Conservation (phyloP, 108 stramenopile genomes). For the Parietichytrium sp. region DNA sequence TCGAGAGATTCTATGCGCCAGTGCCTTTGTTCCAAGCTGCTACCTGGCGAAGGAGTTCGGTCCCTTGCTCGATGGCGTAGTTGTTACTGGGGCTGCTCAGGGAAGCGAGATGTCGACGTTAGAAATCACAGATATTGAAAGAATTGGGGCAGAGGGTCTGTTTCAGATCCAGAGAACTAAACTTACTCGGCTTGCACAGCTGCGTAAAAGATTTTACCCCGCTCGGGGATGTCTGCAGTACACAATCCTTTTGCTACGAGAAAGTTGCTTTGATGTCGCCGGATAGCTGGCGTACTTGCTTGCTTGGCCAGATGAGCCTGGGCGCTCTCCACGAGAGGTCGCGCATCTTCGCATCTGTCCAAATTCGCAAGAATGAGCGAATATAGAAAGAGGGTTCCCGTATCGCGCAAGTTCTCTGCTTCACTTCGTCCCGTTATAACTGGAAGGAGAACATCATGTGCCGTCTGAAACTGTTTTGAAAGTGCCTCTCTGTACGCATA, state of each 20-base stretch:
- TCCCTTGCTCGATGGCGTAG: slow-evolving; percentile 20
- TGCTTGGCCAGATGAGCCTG: not conserved
- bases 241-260: not conserved
- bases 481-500: not conserved
- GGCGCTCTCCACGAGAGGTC: not conserved
- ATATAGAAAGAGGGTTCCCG: not conserved
- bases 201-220: slow-evolving; percentile 2
- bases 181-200: slow-evolving; percentile 8
- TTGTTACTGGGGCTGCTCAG: not conserved
- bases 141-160: no score
- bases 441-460: no score
- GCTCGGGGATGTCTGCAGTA: not conserved
- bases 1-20: no score
- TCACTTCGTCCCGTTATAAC: no score
- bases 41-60: not conserved
- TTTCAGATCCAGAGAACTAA: no score
- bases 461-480: no score
- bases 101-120: no score
- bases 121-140: no score
- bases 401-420: no score
- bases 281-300: not conserved
- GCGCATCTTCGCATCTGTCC: not conserved
- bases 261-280: not conserved
- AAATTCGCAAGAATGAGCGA: not conserved
- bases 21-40: no score